Evolutionary conservation across 179 eudicot species (phyloP).

Genomic region (Pouteria campechiana): DNA sequence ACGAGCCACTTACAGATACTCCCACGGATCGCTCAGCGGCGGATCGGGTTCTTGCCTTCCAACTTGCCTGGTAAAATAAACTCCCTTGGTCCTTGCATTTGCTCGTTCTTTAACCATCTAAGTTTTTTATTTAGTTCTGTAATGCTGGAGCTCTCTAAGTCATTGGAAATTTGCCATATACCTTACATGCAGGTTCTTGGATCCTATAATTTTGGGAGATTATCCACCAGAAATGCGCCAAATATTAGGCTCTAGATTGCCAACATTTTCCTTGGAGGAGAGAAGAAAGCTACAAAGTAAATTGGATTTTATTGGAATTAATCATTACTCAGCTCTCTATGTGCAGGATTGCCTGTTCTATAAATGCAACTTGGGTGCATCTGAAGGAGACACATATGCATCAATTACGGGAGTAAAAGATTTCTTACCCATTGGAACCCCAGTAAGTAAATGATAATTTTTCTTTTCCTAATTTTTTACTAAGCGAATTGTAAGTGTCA

Average conservation of each 20-base stretch:
- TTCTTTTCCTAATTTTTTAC: not conserved
- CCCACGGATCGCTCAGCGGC: slow-evolving; percentile 40
- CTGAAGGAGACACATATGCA: slow-evolving; percentile 29
- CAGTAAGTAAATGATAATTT: slow-evolving; percentile 22
- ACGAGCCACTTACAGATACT: slow-evolving; percentile 33
- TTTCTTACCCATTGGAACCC: slow-evolving; percentile 54
- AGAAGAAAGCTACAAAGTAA: slow-evolving; percentile 35
- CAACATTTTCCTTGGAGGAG: slow-evolving; percentile 52
- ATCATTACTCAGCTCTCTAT: slow-evolving; percentile 62
- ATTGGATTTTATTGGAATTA: slow-evolving; percentile 61
- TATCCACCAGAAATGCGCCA: slow-evolving; percentile 62
- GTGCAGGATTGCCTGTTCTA: slow-evolving; percentile 57
- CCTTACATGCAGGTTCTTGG: slow-evolving; percentile 48
- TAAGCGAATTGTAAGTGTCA: not conserved
- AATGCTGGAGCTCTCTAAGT: too few relatives aligned
- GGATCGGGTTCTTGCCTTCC: slow-evolving; percentile 31
- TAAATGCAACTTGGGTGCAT: slow-evolving; percentile 18
- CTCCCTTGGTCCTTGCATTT: too few relatives aligned
- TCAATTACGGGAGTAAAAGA: slow-evolving; percentile 17
- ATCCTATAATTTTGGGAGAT: slow-evolving; percentile 66
- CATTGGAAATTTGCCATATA: too few relatives aligned
- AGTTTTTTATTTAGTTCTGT: too few relatives aligned
- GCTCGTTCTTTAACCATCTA: too few relatives aligned
- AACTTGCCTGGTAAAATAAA: slow-evolving; percentile 41
- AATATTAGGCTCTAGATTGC: slow-evolving; percentile 38